phyloP scores from a whole-genome alignment of 805 yeast genomes.

The Ogataea glucozyma region DNA sequence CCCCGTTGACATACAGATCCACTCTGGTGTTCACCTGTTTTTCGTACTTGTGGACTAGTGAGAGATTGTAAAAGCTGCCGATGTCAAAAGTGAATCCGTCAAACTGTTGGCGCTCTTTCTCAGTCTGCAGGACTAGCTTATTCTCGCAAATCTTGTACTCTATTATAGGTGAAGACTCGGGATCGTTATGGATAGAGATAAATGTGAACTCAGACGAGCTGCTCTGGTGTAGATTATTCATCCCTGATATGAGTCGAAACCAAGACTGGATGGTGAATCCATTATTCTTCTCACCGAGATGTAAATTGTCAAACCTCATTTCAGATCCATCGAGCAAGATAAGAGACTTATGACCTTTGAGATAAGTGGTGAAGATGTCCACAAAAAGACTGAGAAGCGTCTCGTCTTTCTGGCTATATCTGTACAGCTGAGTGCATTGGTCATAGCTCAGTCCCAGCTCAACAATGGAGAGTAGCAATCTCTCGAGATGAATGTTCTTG shows the following conservation, averaged over 20 bases:
- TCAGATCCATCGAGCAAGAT: constrained; percentile 14
- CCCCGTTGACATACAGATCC: constrained; percentile 51
- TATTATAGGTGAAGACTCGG: constrained; percentile 9
- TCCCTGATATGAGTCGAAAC: constrained; percentile 22
- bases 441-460: constrained; percentile 23
- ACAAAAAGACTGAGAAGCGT: constrained; percentile 3
- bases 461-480: constrained; percentile 12
- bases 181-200: constrained; percentile 7
- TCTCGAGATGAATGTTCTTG: background rate
- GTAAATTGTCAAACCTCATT: constrained; percentile 15
- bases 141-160: constrained; percentile 20
- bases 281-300: constrained; percentile 11
- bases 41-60: constrained; percentile 28
- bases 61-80: constrained; percentile 28
- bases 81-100: constrained; percentile 32
- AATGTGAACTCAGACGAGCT: constrained; percentile 4
- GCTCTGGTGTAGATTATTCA: constrained; percentile 2
- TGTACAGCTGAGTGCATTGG: constrained; percentile 17
- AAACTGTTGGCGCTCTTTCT: constrained; percentile 21
- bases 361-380: constrained; percentile 8
- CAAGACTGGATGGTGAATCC: constrained; percentile 31
- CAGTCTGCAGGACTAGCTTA: constrained; percentile 18
- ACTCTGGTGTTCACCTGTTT: constrained; percentile 34
- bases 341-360: constrained; percentile 12
- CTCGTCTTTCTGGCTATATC: constrained; percentile 7